phyloP scores from a whole-genome alignment of 2,329 filamentous ascomycete species.

The Thelonectria rubi region DNA sequence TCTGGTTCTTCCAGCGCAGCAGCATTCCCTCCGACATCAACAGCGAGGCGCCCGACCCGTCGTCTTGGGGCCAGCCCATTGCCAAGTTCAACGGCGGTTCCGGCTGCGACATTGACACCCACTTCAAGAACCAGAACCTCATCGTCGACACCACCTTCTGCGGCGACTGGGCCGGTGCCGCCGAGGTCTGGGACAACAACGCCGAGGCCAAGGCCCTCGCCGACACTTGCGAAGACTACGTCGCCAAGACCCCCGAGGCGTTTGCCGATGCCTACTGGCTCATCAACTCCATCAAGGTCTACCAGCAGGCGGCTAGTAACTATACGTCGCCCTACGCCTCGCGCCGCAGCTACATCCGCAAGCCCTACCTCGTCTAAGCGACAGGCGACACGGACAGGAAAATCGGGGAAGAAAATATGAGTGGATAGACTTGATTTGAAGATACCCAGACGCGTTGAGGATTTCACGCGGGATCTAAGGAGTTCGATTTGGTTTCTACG shows the following conservation, averaged over 20 bases:
- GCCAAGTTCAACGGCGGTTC: constrained; percentile 73
- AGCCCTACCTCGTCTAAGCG: constrained; percentile 33
- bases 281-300: constrained; percentile 77
- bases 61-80: constrained; percentile 72
- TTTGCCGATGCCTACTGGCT: constrained; percentile 82
- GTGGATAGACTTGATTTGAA: not conserved
- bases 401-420: not conserved
- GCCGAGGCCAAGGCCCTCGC: constrained; percentile 68
- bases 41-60: constrained; percentile 68
- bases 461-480: constrained; percentile 2
- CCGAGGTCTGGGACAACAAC: constrained; percentile 65
- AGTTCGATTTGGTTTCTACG: constrained; percentile 9
- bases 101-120: constrained; percentile 73
- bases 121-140: constrained; percentile 79
- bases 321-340: constrained; percentile 21
- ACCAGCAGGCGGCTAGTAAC: constrained; percentile 41
- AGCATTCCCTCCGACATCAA: constrained; percentile 71
- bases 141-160: constrained; percentile 88
- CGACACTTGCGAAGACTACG: constrained; percentile 75
- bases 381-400: not conserved
- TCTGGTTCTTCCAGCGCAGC: constrained; percentile 83
- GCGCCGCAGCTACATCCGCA: constrained; percentile 28
- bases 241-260: constrained; percentile 72
- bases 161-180: constrained; percentile 81
- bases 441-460: constrained; percentile 10